Conservation (phyloP, 345 rosid genomes). For the Aurinia saxatilis region DNA sequence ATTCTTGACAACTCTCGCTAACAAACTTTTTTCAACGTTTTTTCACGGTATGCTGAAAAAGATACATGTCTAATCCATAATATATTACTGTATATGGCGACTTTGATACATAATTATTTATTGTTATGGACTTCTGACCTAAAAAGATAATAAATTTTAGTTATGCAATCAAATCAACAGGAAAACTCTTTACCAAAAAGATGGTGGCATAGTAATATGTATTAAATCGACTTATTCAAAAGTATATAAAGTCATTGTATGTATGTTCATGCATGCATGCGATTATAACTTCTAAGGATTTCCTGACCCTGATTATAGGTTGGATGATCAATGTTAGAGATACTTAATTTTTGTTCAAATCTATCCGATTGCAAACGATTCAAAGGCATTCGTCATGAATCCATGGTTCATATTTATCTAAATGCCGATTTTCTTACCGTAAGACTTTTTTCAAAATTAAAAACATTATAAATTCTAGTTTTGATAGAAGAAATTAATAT, state of each 20-base stretch:
- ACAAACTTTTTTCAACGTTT: conserved; percentile 17
- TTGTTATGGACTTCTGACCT: conserved; percentile 4
- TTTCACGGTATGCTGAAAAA: neutral
- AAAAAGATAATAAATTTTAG: neutral
- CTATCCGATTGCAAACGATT: too few species aligned
- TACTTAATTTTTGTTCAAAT: too few species aligned
- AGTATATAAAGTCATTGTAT: too few species aligned
- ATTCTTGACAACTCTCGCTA: conserved; percentile 22
- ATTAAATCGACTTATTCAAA: neutral
- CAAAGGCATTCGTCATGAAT: too few species aligned
- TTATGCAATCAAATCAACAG: conserved; percentile 12
- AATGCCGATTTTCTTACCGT: too few species aligned
- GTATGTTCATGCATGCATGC: too few species aligned
- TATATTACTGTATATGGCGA: conserved; percentile 12
- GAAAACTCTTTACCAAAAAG: neutral
- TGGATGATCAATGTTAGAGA: too few species aligned
- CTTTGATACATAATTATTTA: conserved; percentile 10
- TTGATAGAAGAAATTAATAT: neutral
- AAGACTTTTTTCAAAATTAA: too few species aligned
- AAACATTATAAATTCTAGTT: too few species aligned
- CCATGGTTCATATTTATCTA: too few species aligned
- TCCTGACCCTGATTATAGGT: too few species aligned
- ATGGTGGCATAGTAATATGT: neutral
- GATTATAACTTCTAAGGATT: too few species aligned
- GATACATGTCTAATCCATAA: conserved; percentile 18